Conservation (phyloP, 78 protist species). For the Dictyostelium intermedium region DNA sequence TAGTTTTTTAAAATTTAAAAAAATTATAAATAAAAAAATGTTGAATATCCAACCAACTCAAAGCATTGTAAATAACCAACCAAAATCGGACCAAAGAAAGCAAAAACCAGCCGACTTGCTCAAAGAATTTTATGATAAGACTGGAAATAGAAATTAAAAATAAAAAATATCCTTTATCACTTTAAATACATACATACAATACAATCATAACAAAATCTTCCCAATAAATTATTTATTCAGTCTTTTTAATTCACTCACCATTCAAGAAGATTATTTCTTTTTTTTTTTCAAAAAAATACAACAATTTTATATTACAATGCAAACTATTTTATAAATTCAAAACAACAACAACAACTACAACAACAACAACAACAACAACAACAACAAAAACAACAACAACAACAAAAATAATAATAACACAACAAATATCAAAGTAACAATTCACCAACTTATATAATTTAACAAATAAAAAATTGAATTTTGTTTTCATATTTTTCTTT, state of each 20-base stretch:
- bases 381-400: not conserved
- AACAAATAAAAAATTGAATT: not conserved
- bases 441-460: too few species aligned
- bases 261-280: not conserved
- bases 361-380: not conserved
- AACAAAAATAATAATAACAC: too few species aligned
- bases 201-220: too few species aligned
- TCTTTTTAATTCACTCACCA: too few species aligned
- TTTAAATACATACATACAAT: too few species aligned
- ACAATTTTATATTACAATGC: not conserved
- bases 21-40: not conserved
- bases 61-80: constrained; percentile 3
- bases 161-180: not conserved
- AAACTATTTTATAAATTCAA: not conserved
- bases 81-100: not conserved
- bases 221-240: not conserved
- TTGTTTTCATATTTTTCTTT: not conserved
- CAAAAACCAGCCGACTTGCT: constrained; percentile 19
- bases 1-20: not conserved
- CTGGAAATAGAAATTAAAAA: not conserved
- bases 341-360: not conserved
- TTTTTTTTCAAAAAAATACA: not conserved
- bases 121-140: constrained; percentile 14
- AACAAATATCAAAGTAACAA: not conserved
- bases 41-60: not conserved